Conservation (phyloP, 2,329 filamentous ascomycete genomes). For the Pleochaeta shiraiana region DNA sequence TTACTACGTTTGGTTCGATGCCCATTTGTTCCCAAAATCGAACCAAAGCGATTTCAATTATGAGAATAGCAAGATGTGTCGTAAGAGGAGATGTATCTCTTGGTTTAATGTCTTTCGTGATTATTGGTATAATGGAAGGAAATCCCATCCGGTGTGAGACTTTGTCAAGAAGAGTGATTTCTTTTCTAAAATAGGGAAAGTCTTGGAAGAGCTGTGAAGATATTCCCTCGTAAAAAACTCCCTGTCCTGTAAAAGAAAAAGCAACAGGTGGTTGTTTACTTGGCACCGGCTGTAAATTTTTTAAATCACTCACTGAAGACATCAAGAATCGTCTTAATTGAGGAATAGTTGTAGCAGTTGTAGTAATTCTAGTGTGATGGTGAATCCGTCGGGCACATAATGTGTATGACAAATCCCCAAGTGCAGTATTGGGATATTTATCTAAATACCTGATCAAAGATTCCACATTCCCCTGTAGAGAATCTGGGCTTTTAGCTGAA, state of each 20-base stretch:
- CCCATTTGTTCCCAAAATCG: slow-evolving; percentile 34
- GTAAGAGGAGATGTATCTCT: slow-evolving; percentile 23
- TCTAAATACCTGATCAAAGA: slow-evolving; percentile 12
- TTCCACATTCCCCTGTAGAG: slow-evolving; percentile 13
- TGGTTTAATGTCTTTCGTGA: slow-evolving; percentile 6
- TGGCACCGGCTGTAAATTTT: slow-evolving; percentile 1
- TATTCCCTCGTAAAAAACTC: slow-evolving; percentile 20
- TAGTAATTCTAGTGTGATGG: slow-evolving; percentile 32
- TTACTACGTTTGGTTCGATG: slow-evolving; percentile 29
- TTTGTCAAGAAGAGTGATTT: slow-evolving; percentile 13
- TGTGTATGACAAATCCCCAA: slow-evolving; percentile 17
- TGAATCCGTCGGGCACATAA: slow-evolving; percentile 30
- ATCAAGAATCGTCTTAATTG: slow-evolving; percentile 28
- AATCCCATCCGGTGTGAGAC: slow-evolving; percentile 12
- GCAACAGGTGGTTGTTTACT: slow-evolving; percentile 15
- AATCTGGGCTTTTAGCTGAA: slow-evolving; percentile 23
- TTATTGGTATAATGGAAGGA: slow-evolving; percentile 11
- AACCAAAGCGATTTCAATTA: slow-evolving; percentile 33
- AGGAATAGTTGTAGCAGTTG: slow-evolving; percentile 22
- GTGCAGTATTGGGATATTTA: slow-evolving; percentile 9
- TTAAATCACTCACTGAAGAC: slow-evolving; percentile 7
- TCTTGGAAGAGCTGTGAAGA: slow-evolving; percentile 12
- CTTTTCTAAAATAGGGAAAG: slow-evolving; percentile 20
- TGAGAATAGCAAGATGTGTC: slow-evolving; percentile 31
- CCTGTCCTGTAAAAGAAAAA: slow-evolving; percentile 24